Conservation (phyloP, 2,329 filamentous ascomycete genomes). For the Albifimbria verrucaria region DNA sequence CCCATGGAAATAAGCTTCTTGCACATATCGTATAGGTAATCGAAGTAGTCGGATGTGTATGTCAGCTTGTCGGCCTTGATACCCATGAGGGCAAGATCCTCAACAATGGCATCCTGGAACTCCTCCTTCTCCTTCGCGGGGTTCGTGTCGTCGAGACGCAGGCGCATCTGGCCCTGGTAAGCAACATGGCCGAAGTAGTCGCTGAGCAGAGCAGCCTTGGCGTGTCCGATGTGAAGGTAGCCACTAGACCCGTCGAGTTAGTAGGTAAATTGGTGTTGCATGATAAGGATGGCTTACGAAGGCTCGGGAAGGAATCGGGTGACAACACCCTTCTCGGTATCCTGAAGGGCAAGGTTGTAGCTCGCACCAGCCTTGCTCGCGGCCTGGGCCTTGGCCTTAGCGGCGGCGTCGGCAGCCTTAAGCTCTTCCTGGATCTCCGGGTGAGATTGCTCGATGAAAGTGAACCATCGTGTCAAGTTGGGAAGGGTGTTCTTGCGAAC, state of each 20-base stretch:
- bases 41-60: constrained; percentile 94
- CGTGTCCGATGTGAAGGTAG: constrained; percentile 93
- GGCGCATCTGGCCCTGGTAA: constrained; percentile 84
- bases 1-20: constrained; percentile 82
- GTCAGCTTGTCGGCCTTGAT: constrained; percentile 84
- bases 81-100: constrained; percentile 87
- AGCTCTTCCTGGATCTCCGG: constrained; percentile 71
- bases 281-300: constrained; percentile 59
- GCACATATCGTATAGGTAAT: constrained; percentile 83
- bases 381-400: constrained; percentile 65
- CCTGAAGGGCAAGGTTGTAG: constrained; percentile 84
- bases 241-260: no score
- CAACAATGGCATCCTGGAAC: constrained; percentile 88
- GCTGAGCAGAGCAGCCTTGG: constrained; percentile 88
- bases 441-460: constrained; percentile 76
- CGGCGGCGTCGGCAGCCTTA: constrained; percentile 66
- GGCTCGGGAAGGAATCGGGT: constrained; percentile 93
- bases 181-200: constrained; percentile 96
- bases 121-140: constrained; percentile 96
- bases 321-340: constrained; percentile 84
- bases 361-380: constrained; percentile 75
- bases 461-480: constrained; percentile 84
- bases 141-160: constrained; percentile 97
- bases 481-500: constrained; percentile 73
- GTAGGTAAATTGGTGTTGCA: no score